Evolutionary conservation across 2,329 filamentous ascomycete species (phyloP).

Genomic region (Colletotrichum orbiculare): DNA sequence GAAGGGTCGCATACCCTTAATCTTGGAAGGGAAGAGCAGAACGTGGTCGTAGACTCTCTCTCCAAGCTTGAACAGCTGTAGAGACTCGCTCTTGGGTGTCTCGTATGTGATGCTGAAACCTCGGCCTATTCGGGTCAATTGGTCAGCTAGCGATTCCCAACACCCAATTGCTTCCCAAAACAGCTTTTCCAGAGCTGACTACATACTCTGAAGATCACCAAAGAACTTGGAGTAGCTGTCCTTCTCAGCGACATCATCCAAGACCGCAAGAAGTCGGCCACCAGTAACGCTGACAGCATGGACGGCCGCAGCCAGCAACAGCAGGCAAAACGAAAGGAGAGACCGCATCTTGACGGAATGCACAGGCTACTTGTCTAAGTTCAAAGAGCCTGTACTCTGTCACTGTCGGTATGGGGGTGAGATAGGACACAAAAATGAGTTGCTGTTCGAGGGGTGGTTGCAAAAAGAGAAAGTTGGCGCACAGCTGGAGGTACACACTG

Average conservation of each 20-base stretch:
- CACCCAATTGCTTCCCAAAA: slow-evolving; percentile 1
- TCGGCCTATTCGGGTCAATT: slow-evolving; percentile 66
- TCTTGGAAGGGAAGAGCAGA: slow-evolving; percentile 86
- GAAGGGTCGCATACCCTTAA: slow-evolving; percentile 75
- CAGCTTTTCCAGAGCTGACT: slow-evolving; percentile 2
- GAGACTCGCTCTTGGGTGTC: slow-evolving; percentile 81
- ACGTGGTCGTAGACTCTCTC: slow-evolving; percentile 93
- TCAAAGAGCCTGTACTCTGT: background rate
- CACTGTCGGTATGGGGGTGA: background rate
- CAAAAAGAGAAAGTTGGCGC: slow-evolving; percentile 37
- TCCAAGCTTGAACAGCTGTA: slow-evolving; percentile 86
- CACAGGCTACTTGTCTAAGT: slow-evolving; percentile 4
- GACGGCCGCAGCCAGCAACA: slow-evolving; percentile 74
- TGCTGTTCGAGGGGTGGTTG: background rate
- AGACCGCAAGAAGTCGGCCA: slow-evolving; percentile 85
- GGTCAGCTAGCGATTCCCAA: slow-evolving; percentile 37
- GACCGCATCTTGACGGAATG: slow-evolving; percentile 73
- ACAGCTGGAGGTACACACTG: slow-evolving; percentile 37
- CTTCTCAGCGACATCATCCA: slow-evolving; percentile 86
- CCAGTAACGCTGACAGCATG: slow-evolving; percentile 84
- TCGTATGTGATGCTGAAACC: slow-evolving; percentile 85
- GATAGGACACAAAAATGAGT: slow-evolving; percentile 35
- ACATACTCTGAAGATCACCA: slow-evolving; percentile 75
- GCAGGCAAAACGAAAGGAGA: slow-evolving; percentile 75
- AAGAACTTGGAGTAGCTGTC: slow-evolving; percentile 85